Conservation (phyloP, 495 filamentous ascomycete species). For the Hypoxylon lenormandii region DNA sequence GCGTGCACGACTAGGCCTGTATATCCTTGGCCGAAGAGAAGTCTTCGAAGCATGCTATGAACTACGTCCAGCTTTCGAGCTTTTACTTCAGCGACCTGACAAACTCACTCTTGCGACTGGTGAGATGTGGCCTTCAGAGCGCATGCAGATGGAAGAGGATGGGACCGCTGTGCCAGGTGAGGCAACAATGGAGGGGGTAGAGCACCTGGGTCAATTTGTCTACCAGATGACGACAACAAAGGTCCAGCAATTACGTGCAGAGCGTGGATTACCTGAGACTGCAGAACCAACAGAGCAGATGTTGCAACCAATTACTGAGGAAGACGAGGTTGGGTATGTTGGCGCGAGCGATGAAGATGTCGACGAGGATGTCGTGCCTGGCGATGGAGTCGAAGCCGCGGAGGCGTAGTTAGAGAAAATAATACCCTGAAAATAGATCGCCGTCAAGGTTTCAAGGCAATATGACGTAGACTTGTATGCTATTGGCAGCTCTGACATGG, state of each 20-base stretch:
- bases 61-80: conserved; percentile 83
- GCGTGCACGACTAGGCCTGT: conserved; percentile 88
- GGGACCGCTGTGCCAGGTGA: conserved; percentile 63
- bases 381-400: conserved; percentile 11
- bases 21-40: conserved; percentile 88
- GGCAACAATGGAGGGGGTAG: conserved; percentile 84
- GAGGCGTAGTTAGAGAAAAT: conserved; percentile 18
- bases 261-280: conserved; percentile 53
- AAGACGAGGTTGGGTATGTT: conserved; percentile 54
- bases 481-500: conserved; percentile 9
- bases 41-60: conserved; percentile 92
- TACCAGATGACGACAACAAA: conserved; percentile 95
- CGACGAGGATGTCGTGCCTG: conserved; percentile 40
- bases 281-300: conserved; percentile 29
- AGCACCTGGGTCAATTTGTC: conserved; percentile 96
- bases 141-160: conserved; percentile 69
- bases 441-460: background rate
- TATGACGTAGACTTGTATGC: conserved; percentile 13
- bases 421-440: background rate
- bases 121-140: conserved; percentile 82
- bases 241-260: conserved; percentile 65
- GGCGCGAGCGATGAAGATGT: conserved; percentile 60
- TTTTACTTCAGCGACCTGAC: conserved; percentile 76
- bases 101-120: conserved; percentile 83
- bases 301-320: conserved; percentile 50